Evolutionary conservation across 2,329 filamentous ascomycete genomes (phyloP).

Genomic region (Epichloe gansuensis): DNA sequence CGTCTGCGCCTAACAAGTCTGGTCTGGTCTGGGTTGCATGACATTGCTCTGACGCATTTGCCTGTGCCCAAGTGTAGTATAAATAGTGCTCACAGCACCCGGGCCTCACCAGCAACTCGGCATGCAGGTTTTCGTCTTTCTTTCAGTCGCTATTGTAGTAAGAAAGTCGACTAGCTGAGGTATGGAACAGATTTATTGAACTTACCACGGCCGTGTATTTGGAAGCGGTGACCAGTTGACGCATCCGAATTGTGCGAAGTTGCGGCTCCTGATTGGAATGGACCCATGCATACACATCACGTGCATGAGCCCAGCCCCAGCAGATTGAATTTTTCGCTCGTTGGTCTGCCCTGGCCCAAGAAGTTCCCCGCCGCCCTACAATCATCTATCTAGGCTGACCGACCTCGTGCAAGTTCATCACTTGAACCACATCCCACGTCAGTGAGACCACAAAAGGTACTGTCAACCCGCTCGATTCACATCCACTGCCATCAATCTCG

Average conservation of each 20-base stretch:
- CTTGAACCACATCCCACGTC: slow-evolving; percentile 20
- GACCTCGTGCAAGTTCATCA: slow-evolving; percentile 21
- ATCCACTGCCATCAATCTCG: slow-evolving; percentile 14
- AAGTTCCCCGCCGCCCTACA: slow-evolving; percentile 28
- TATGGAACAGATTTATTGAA: neutral
- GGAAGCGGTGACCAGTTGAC: slow-evolving; percentile 15
- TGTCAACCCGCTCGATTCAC: slow-evolving; percentile 7
- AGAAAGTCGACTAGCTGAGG: neutral
- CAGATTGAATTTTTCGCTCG: slow-evolving; percentile 33
- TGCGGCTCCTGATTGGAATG: slow-evolving; percentile 6
- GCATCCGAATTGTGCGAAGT: slow-evolving; percentile 3
- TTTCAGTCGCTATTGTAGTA: neutral
- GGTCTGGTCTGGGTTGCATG: neutral
- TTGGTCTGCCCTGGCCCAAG: slow-evolving; percentile 22
- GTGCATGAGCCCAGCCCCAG: slow-evolving; percentile 20
- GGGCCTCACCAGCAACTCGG: neutral
- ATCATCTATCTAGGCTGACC: slow-evolving; percentile 27
- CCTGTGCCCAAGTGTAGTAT: neutral
- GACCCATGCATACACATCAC: slow-evolving; percentile 17
- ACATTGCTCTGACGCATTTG: neutral
- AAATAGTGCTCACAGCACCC: neutral
- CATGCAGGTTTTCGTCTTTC: neutral
- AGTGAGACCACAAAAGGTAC: slow-evolving; percentile 14
- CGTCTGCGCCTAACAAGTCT: neutral
- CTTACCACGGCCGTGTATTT: neutral